Evolutionary conservation across 768 basidiomycete species (phyloP).

Genomic region (Agaricus sinodeliciosus): DNA sequence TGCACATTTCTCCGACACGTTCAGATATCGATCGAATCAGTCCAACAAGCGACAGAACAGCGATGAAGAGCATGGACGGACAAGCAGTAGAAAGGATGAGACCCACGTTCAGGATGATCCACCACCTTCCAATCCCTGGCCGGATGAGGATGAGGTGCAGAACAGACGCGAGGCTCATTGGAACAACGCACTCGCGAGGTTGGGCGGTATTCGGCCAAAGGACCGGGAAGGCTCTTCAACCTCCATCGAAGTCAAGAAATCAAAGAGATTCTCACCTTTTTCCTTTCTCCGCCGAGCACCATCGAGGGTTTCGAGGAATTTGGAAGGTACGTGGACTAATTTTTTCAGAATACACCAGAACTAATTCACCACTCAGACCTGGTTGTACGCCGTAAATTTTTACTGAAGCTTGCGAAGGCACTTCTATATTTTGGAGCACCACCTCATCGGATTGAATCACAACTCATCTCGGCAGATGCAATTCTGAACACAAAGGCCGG

Average conservation of each 20-base stretch:
- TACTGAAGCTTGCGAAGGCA: conserved; percentile 81
- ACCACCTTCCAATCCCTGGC: neutral
- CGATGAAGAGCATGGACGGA: neutral
- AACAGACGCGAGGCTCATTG: conserved; percentile 1
- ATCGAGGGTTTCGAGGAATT: conserved; percentile 24
- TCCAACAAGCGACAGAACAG: neutral
- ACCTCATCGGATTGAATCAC: conserved; percentile 87
- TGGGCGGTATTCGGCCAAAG: neutral
- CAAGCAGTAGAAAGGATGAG: neutral
- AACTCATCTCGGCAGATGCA: conserved; percentile 71
- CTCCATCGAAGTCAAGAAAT: neutral
- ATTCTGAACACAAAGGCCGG: conserved; percentile 74
- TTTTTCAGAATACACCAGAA: neutral
- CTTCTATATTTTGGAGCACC: conserved; percentile 93
- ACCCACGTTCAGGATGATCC: neutral
- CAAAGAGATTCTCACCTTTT: neutral
- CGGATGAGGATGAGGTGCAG: neutral
- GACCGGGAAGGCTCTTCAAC: neutral
- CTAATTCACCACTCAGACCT: neutral
- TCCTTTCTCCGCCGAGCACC: neutral
- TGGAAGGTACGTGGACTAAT: conserved; percentile 31
- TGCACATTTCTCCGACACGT: neutral
- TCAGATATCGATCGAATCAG: neutral
- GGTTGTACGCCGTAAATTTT: conserved; percentile 48
- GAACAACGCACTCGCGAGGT: conserved; percentile 2